A percentile compares a stretch with the other conserved stretches of the same genome.
phyloP scores from a whole-genome alignment of 1,284 basidiomycete genomes.

The Apiotrichum veenhuisii region DNA sequence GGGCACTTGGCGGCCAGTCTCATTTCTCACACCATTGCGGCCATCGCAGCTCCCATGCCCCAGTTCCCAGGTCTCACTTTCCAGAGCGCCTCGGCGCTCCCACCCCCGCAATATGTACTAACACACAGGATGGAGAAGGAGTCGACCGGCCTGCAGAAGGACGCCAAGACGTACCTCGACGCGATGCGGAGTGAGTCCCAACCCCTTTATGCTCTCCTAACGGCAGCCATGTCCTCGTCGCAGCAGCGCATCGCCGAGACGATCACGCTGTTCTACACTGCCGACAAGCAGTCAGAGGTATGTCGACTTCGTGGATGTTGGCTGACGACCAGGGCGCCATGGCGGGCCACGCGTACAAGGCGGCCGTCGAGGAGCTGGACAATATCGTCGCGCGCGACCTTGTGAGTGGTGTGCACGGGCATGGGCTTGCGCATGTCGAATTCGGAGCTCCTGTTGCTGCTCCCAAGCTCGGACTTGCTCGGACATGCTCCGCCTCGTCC shows the following conservation, averaged over 20 bases:
- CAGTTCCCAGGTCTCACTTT: no score
- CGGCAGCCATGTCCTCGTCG: constrained; percentile 78
- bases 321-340: constrained; percentile 66
- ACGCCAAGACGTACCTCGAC: constrained; percentile 91
- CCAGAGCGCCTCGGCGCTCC: no score
- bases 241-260: constrained; percentile 94
- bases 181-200: constrained; percentile 76
- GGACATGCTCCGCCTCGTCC: background rate
- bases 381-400: constrained; percentile 78
- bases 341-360: constrained; percentile 94
- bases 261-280: constrained; percentile 86
- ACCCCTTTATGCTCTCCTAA: no score
- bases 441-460: background rate
- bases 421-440: no score
- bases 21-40: no score
- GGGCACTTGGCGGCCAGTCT: no score
- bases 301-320: no score
- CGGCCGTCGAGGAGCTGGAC: constrained; percentile 91
- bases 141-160: constrained; percentile 84
- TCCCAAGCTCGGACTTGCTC: constrained; percentile 3
- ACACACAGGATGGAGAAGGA: constrained; percentile 83
- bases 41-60: no score
- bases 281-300: constrained; percentile 74
- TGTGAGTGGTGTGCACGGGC: constrained; percentile 52
- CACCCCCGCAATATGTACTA: background rate